Evolutionary conservation across 2,329 filamentous ascomycete genomes (phyloP).

Genomic region (Hypoxylon sp.): DNA sequence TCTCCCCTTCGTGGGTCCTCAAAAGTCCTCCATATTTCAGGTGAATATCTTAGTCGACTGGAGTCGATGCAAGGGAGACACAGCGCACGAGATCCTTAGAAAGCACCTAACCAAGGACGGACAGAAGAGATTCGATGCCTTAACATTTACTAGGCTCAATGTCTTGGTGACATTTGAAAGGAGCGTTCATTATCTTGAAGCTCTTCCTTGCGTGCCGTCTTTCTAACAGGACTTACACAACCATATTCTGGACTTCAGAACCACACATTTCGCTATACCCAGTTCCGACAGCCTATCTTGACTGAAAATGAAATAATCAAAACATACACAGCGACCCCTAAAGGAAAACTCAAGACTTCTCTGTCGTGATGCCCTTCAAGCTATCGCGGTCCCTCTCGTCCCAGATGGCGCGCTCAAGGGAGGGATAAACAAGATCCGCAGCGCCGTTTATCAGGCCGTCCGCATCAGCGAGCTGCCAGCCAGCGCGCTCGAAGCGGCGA

Average conservation of each 20-base stretch:
- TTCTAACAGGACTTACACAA: background rate
- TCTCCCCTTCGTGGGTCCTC: too few species aligned
- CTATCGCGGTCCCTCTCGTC: slow-evolving; percentile 40
- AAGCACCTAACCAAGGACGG: too few species aligned
- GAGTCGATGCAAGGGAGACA: too few species aligned
- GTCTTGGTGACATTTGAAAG: background rate
- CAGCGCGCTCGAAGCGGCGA: slow-evolving; percentile 40
- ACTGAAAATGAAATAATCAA: background rate
- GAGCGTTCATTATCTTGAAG: background rate
- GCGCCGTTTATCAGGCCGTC: slow-evolving; percentile 34
- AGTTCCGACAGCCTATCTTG: background rate
- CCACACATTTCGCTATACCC: background rate
- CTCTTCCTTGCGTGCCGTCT: background rate
- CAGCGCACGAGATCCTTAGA: too few species aligned
- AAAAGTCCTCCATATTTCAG: too few species aligned
- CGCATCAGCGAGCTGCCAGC: slow-evolving; percentile 40
- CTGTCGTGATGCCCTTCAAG: slow-evolving; percentile 41
- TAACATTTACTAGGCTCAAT: background rate
- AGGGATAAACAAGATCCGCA: slow-evolving; percentile 43
- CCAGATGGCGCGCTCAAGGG: slow-evolving; percentile 43
- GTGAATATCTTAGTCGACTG: too few species aligned
- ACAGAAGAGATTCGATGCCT: background rate
- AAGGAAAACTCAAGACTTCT: slow-evolving; percentile 35
- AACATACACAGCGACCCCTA: background rate
- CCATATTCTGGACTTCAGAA: background rate